Conservation (phyloP, 1,139 yeast genomes). For the Groenewaldozyma sp. region DNA sequence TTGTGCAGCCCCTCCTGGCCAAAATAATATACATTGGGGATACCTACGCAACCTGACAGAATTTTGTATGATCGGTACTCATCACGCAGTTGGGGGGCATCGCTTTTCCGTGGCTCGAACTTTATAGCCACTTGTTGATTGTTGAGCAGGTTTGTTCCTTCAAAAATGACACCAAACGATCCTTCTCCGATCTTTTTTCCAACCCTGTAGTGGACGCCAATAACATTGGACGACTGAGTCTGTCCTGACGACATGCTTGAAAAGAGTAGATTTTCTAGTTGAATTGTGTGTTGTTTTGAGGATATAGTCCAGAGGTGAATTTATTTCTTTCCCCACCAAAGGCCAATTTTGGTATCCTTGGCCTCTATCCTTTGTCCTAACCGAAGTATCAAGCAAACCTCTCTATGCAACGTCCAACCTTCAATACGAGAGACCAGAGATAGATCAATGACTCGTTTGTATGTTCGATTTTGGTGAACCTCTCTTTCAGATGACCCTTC, state of each 20-base stretch:
- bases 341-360: too few species aligned
- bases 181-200: constrained; percentile 98
- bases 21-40: constrained; percentile 91
- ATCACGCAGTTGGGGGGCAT: constrained; percentile 94
- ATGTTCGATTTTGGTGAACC: too few species aligned
- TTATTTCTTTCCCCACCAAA: too few species aligned
- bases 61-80: constrained; percentile 90
- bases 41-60: constrained; percentile 71
- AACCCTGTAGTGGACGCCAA: constrained; percentile 79
- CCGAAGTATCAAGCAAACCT: too few species aligned
- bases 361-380: too few species aligned
- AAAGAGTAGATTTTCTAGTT: not conserved
- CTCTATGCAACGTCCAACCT: too few species aligned
- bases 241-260: constrained; percentile 20
- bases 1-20: constrained; percentile 98
- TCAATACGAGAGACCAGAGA: too few species aligned
- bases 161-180: constrained; percentile 93
- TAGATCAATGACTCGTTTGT: too few species aligned
- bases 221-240: constrained; percentile 38
- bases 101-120: constrained; percentile 88
- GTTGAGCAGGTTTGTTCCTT: constrained; percentile 81
- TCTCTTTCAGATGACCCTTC: too few species aligned
- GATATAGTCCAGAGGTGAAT: too few species aligned
- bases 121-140: constrained; percentile 68
- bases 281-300: too few species aligned